Evolutionary conservation across 2,329 filamentous ascomycete genomes (phyloP).

Genomic region (Aspergillus japonicus): DNA sequence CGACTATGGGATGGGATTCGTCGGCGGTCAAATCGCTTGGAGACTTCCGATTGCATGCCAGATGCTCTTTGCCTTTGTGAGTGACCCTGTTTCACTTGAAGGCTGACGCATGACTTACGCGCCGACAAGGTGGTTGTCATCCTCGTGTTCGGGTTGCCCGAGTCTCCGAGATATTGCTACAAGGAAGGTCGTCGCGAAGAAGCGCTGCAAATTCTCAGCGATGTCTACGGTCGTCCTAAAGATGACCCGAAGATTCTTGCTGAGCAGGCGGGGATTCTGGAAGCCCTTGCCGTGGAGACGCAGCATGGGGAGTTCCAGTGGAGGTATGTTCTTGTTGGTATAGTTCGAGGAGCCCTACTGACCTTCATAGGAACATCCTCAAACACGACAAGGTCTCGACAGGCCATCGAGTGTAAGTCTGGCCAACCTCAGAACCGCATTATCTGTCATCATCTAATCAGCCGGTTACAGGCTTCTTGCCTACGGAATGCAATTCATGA

Average conservation of each 20-base stretch:
- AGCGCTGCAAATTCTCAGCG: conserved; percentile 28
- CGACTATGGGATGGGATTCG: conserved; percentile 36
- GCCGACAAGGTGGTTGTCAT: conserved; percentile 16
- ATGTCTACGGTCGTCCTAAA: conserved; percentile 25
- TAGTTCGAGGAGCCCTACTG: background rate
- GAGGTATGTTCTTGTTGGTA: conserved; percentile 13
- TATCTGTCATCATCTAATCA: background rate
- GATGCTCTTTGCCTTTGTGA: conserved; percentile 44
- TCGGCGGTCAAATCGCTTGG: conserved; percentile 47
- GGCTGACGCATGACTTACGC: background rate
- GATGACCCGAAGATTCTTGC: conserved; percentile 24
- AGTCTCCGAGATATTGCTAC: conserved; percentile 47
- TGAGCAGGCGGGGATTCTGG: conserved; percentile 41
- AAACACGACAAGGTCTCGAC: conserved; percentile 45
- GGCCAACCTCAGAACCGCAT: background rate
- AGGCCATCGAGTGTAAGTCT: conserved; percentile 39
- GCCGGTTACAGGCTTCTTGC: conserved; percentile 41
- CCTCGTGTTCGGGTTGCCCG: conserved; percentile 27
- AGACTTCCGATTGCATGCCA: conserved; percentile 50
- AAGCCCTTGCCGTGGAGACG: conserved; percentile 46
- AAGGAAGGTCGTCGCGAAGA: conserved; percentile 39
- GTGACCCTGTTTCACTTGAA: conserved; percentile 35
- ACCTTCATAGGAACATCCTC: conserved; percentile 32
- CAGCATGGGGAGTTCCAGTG: conserved; percentile 37
- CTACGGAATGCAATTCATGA: conserved; percentile 50